Base-by-base conservation (phyloP, 768 basidiomycete genomes). In the Chalciporus piperatus region DNA sequence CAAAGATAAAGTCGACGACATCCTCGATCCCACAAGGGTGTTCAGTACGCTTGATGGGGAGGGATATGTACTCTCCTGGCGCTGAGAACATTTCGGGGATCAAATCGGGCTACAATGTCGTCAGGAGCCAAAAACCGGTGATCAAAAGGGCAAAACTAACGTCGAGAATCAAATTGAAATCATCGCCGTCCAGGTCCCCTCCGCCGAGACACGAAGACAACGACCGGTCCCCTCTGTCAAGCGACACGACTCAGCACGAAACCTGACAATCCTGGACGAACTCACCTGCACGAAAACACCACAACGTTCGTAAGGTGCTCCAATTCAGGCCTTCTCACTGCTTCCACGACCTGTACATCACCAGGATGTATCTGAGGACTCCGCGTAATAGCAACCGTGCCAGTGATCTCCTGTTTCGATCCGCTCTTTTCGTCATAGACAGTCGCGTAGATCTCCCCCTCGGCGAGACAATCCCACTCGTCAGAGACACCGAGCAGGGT, bases 351-450 rank as follows among this genome's bases (percentile, higher is more conserved):
- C 48, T 74, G 72, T 16, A 74, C 56, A 48, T 78, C 76, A 1
- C 79, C 79, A 6, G 79, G 79, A 48, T 81, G 80, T 47, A 80
- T 77, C 43, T 78, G 73, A 12, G 80, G 80, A n/a, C 74, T 76
- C 3, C 79, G 67, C 16, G 78, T 78, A 46, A 80, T 72, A n/a
- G 74, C 65, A 1, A 79, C 65, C 3, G 46, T 27, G 1, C 78
- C 79, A 8, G 63, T 63, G 28, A 77, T 66, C 33, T 60, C 52
- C 20, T 62, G 0, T 27, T 67, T 57, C 20, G 67, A 0, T 23
- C 53, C 53, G 1, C 30, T 68, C 43, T 65, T 66, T 20, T 70
- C 68, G 48, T 74, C 72, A 6, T 56, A 46, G 1, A 72, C 63
- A 23, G 70, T 71, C 38, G 79, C 77, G 51, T 72, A 82, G 38